Percentiles rank a stretch among this genome's conserved stretches.
These are phyloP conservation scores for Fagopyrum homotropicum DNA, from an alignment of 148 eudicot species.

Conservation along the genomic window DNA sequence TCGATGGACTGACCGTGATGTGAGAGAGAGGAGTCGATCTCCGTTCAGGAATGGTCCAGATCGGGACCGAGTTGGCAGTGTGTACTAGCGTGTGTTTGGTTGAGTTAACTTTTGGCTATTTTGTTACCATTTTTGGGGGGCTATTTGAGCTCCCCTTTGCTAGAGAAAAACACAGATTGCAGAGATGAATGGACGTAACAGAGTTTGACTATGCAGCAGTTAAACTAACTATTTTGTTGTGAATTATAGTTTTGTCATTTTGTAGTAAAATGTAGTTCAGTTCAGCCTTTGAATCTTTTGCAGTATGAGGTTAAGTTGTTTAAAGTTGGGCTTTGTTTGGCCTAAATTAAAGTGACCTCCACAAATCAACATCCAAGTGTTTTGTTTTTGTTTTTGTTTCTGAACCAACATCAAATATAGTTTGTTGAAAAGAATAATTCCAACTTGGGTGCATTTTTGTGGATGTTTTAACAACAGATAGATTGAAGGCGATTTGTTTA, in stretches of 20 bases:
- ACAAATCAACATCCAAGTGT: too few species aligned
- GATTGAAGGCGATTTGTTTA: too few species aligned
- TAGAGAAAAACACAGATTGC: background rate
- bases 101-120: too few species aligned
- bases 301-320: background rate
- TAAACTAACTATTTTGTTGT: background rate
- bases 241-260: conserved; percentile 3
- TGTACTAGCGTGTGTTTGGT: conserved; percentile 27
- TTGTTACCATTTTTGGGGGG: conserved; percentile 10
- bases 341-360: too few species aligned
- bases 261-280: background rate
- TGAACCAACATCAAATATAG: too few species aligned
- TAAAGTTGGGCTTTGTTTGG: too few species aligned
- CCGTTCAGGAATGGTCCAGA: conserved; percentile 34
- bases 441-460: background rate
- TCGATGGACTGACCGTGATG: conserved; percentile 50
- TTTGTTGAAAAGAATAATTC: background rate
- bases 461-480: background rate
- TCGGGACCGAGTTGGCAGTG: conserved; percentile 40
- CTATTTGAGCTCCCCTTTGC: background rate
- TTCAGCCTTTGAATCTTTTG: conserved; percentile 1
- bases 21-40: conserved; percentile 71
- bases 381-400: too few species aligned
- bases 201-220: background rate
- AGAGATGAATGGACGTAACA: background rate